Evolutionary conservation across 768 basidiomycete genomes (phyloP).

Genomic region (Serendipita sp.): DNA sequence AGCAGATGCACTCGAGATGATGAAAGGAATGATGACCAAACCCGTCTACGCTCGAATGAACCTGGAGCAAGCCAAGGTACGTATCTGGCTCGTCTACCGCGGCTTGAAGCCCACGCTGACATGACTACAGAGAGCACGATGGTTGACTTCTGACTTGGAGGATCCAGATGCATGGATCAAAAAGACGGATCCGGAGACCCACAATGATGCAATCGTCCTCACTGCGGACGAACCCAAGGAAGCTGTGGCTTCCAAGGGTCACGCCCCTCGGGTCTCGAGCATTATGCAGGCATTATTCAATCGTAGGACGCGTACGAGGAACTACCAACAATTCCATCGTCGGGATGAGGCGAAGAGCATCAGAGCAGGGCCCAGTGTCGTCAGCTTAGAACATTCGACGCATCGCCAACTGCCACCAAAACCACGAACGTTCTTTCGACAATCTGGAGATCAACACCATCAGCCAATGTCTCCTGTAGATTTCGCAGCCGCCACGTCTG

Average conservation of each 20-base stretch:
- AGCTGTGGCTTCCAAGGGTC: slow-evolving; percentile 24
- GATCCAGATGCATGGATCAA: slow-evolving; percentile 57
- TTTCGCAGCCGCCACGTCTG: neutral
- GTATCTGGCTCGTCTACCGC: slow-evolving; percentile 9
- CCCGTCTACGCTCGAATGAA: slow-evolving; percentile 57
- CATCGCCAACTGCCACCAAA: neutral
- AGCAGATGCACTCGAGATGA: slow-evolving; percentile 43
- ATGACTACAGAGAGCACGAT: slow-evolving; percentile 23
- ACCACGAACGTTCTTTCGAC: neutral
- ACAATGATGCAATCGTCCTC: slow-evolving; percentile 35
- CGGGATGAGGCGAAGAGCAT: neutral
- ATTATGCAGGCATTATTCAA: neutral
- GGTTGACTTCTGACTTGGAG: slow-evolving; percentile 53
- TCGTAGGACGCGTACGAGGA: neutral
- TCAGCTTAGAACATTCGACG: slow-evolving; percentile 1
- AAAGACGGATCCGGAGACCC: slow-evolving; percentile 35
- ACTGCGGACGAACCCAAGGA: slow-evolving; percentile 62
- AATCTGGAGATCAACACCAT: neutral
- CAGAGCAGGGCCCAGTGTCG: neutral
- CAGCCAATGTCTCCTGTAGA: neutral
- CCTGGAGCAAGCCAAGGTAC: slow-evolving; percentile 69
- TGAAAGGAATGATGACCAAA: slow-evolving; percentile 71
- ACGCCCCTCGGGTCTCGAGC: neutral
- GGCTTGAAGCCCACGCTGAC: slow-evolving; percentile 26
- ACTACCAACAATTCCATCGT: too few species aligned